A percentile compares a stretch with the other conserved stretches of the same genome.
phyloP scores from a whole-genome alignment of 805 yeast species.

The Ogataea chonburiensis region DNA sequence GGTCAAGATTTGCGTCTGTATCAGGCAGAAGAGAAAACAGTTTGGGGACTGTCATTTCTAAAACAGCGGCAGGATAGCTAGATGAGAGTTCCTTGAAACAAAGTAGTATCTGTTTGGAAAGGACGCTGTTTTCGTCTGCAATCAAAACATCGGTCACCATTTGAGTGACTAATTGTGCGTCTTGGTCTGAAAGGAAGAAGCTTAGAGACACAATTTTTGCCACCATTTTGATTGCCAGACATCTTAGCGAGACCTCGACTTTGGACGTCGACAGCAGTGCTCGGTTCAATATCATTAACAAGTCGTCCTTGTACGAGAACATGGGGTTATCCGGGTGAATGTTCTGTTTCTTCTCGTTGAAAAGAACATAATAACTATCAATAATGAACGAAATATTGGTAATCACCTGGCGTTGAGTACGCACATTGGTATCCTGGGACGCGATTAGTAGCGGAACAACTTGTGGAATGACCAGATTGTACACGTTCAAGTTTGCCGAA shows the following conservation, averaged over 20 bases:
- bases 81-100: constrained; percentile 53
- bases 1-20: constrained; percentile 9
- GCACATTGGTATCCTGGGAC: constrained; percentile 39
- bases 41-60: constrained; percentile 52
- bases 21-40: constrained; percentile 52
- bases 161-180: constrained; percentile 60
- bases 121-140: constrained; percentile 48
- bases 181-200: constrained; percentile 50
- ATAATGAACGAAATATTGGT: constrained; percentile 60
- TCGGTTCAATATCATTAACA: constrained; percentile 66
- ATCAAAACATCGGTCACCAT: constrained; percentile 63
- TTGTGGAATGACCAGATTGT: constrained; percentile 47
- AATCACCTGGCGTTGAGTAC: constrained; percentile 58
- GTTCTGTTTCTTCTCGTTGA: constrained; percentile 24
- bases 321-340: constrained; percentile 38
- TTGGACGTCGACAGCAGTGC: constrained; percentile 65
- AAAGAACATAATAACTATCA: constrained; percentile 47
- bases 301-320: constrained; percentile 55
- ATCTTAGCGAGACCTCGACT: constrained; percentile 66
- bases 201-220: constrained; percentile 52
- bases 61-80: constrained; percentile 39
- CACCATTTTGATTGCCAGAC: constrained; percentile 64
- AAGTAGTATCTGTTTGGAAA: constrained; percentile 51
- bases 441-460: constrained; percentile 44
- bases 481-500: constrained; percentile 43